Conservation (phyloP, 2,329 filamentous ascomycete species). For the Annulohypoxylon truncatum region DNA sequence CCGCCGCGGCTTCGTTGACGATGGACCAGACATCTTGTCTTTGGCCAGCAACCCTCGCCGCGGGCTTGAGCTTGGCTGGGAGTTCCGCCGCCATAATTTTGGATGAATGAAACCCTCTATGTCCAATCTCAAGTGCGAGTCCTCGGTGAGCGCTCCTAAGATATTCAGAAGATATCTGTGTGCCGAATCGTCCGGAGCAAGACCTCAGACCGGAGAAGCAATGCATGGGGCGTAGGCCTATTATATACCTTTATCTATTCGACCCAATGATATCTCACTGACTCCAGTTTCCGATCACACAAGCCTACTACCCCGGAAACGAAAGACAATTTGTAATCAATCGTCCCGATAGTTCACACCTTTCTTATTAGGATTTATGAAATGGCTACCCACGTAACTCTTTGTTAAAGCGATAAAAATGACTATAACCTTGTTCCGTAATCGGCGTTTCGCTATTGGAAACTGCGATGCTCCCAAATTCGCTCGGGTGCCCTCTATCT, state of each 20-base stretch:
- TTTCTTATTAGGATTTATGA: constrained; percentile 5
- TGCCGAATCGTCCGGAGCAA: constrained; percentile 13
- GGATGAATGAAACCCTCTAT: constrained; percentile 47
- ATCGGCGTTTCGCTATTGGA: constrained; percentile 33
- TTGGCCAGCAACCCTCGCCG: constrained; percentile 61
- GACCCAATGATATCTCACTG: constrained; percentile 19
- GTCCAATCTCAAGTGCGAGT: constrained; percentile 15
- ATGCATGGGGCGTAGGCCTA: constrained; percentile 37
- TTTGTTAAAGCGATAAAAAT: not conserved
- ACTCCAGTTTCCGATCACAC: constrained; percentile 8
- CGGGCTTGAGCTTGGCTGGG: constrained; percentile 61
- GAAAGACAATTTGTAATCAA: constrained; percentile 13
- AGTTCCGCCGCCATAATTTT: constrained; percentile 53
- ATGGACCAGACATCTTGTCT: constrained; percentile 70
- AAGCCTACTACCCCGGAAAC: not conserved
- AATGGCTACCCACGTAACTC: not conserved
- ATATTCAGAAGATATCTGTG: not conserved
- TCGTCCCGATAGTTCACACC: not conserved
- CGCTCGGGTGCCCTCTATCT: constrained; percentile 2
- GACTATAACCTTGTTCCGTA: constrained; percentile 27
- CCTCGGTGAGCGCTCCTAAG: not conserved
- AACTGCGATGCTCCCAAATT: constrained; percentile 3
- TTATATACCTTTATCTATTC: constrained; percentile 8
- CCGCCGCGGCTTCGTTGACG: constrained; percentile 73
- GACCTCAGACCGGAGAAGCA: constrained; percentile 27